Evolutionary conservation across 176 grass and related monocot species (phyloP).

Genomic region (Oryza longistaminata): DNA sequence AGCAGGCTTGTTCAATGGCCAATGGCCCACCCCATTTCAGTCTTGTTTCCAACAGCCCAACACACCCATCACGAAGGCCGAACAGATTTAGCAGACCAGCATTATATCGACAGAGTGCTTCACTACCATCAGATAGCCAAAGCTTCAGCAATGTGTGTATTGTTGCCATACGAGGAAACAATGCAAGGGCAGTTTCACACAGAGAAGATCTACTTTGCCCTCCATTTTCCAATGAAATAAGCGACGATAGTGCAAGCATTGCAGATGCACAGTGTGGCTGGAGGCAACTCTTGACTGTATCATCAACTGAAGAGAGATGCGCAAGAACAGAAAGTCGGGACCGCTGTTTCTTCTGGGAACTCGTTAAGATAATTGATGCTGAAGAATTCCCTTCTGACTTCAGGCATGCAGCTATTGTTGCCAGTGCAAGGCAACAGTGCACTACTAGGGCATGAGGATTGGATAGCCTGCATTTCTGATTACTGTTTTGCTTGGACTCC

Average conservation of each 20-base stretch:
- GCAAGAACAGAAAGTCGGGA: constrained; percentile 72
- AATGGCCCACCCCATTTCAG: constrained; percentile 85
- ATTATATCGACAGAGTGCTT: constrained; percentile 68
- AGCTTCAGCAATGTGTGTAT: constrained; percentile 74
- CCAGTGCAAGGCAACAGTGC: constrained; percentile 73
- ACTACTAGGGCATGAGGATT: constrained; percentile 77
- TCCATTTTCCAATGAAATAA: constrained; percentile 76
- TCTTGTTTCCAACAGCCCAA: constrained; percentile 74
- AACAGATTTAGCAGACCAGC: constrained; percentile 65
- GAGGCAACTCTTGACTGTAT: constrained; percentile 73
- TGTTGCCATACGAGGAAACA: constrained; percentile 95
- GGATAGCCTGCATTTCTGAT: constrained; percentile 80
- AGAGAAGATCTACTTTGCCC: constrained; percentile 52
- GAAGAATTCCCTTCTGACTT: constrained; percentile 56
- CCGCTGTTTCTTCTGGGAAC: constrained; percentile 64
- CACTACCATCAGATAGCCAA: constrained; percentile 82
- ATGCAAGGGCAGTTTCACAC: constrained; percentile 68
- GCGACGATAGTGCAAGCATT: constrained; percentile 63
- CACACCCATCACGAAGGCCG: constrained; percentile 78
- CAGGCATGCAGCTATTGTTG: constrained; percentile 57
- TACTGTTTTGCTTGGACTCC: constrained; percentile 65
- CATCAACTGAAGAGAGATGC: constrained; percentile 70
- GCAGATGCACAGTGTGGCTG: constrained; percentile 80
- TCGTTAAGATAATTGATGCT: constrained; percentile 62
- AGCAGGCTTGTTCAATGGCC: constrained; percentile 88